Evolutionary conservation across 495 filamentous ascomycete genomes (phyloP).

Genomic region (Penicillium daleae): DNA sequence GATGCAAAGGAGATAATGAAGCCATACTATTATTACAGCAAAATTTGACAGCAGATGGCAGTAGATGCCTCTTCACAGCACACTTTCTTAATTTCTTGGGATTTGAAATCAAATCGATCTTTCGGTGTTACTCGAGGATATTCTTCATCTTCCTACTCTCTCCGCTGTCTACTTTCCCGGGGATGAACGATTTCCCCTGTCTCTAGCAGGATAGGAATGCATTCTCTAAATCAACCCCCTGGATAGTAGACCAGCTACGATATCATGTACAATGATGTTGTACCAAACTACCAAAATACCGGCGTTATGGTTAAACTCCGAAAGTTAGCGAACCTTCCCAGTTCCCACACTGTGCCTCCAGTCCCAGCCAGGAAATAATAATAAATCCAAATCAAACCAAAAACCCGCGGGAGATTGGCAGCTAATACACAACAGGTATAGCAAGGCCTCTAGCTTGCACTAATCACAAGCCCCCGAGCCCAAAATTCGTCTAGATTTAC

Average conservation of each 20-base stretch:
- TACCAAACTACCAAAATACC: not conserved
- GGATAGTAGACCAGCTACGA: not conserved
- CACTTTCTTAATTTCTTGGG: not conserved
- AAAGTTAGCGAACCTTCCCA: too few species aligned
- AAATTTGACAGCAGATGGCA: too few species aligned
- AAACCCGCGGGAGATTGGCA: conserved; percentile 24
- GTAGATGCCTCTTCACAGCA: not conserved
- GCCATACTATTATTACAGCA: too few species aligned
- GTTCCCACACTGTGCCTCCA: too few species aligned
- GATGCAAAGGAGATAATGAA: too few species aligned
- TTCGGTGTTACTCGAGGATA: not conserved
- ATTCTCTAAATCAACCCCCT: not conserved
- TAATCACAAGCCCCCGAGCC: conserved; percentile 7
- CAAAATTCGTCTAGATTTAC: conserved; percentile 25
- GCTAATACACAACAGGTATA: conserved; percentile 16
- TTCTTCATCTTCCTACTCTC: not conserved
- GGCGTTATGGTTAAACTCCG: not conserved
- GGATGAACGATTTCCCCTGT: not conserved
- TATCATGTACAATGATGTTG: not conserved
- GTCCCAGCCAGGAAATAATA: too few species aligned
- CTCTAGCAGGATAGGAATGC: not conserved
- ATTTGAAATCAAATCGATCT: not conserved
- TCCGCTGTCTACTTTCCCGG: not conserved
- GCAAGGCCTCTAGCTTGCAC: not conserved
- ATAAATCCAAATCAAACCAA: too few species aligned